Evolutionary conservation across 2,329 filamentous ascomycete species (phyloP).

Genomic region (Meredithiella fracta): DNA sequence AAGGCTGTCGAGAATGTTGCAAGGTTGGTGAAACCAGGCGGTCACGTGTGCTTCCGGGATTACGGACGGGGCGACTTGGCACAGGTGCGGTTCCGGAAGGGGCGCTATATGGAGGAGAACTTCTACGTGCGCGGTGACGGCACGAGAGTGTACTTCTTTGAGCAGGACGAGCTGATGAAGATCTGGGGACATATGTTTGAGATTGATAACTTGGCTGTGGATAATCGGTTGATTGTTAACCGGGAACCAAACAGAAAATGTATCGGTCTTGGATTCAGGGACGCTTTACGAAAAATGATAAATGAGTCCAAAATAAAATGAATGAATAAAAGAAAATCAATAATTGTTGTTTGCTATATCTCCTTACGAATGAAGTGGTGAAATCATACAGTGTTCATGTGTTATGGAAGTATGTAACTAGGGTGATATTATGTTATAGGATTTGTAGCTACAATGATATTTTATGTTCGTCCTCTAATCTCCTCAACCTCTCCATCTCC

Average conservation of each 20-base stretch:
- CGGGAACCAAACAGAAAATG: constrained; percentile 85
- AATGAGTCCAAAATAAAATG: constrained; percentile 4
- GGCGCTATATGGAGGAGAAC: constrained; percentile 84
- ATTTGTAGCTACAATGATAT: not conserved
- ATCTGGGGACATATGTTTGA: constrained; percentile 51
- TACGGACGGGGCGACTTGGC: constrained; percentile 92
- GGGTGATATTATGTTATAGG: not conserved
- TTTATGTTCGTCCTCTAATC: no score
- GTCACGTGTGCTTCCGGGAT: constrained; percentile 87
- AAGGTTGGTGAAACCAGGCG: constrained; percentile 73
- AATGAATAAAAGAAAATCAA: not conserved
- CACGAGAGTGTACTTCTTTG: constrained; percentile 95
- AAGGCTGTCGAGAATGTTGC: constrained; percentile 68
- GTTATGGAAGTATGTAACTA: not conserved
- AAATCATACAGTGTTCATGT: no score
- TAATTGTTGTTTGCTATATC: no score
- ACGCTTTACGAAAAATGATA: constrained; percentile 54
- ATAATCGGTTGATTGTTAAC: constrained; percentile 83
- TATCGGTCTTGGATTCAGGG: constrained; percentile 94
- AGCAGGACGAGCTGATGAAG: constrained; percentile 58
- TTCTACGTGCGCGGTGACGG: constrained; percentile 95
- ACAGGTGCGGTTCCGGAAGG: constrained; percentile 94
- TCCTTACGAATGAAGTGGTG: no score
- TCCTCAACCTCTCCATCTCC: constrained; percentile 27
- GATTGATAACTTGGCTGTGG: constrained; percentile 62